Conservation (phyloP, 192 early-diverging fungal genomes). For the Phycomyces blakesleeanus region DNA sequence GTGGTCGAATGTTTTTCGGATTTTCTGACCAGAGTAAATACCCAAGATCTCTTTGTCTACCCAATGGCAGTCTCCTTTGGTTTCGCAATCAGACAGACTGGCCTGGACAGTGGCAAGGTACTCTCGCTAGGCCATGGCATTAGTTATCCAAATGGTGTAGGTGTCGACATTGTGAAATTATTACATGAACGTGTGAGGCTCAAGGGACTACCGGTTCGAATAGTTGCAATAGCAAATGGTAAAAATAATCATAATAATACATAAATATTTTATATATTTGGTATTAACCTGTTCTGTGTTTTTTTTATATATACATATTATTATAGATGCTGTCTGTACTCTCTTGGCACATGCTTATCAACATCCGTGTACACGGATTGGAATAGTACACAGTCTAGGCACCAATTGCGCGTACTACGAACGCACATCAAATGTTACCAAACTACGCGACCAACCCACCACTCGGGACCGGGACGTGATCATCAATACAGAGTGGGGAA, state of each 20-base stretch:
- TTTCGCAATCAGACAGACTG: slow-evolving; percentile 81
- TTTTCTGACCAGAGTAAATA: slow-evolving; percentile 45
- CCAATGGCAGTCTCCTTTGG: slow-evolving; percentile 86
- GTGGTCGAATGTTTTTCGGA: slow-evolving; percentile 58
- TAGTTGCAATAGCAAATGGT: slow-evolving; percentile 40
- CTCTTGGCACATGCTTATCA: slow-evolving; percentile 82
- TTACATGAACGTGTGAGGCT: slow-evolving; percentile 68
- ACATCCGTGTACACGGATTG: slow-evolving; percentile 71
- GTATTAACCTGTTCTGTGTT: not conserved
- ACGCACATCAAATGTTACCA: slow-evolving; percentile 38
- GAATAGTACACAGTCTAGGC: slow-evolving; percentile 89
- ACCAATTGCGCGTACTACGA: slow-evolving; percentile 85
- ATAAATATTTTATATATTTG: slow-evolving; percentile 23
- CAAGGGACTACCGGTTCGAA: slow-evolving; percentile 68
- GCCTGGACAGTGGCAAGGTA: slow-evolving; percentile 56
- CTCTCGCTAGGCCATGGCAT: slow-evolving; percentile 80
- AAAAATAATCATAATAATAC: slow-evolving; percentile 27
- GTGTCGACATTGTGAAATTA: slow-evolving; percentile 78
- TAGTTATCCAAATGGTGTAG: slow-evolving; percentile 67
- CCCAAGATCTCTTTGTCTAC: slow-evolving; percentile 37
- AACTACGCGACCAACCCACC: slow-evolving; percentile 14
- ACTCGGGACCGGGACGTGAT: slow-evolving; percentile 61
- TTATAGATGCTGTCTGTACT: slow-evolving; percentile 90
- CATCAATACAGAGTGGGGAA: slow-evolving; percentile 95
- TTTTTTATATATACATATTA: not conserved